These are phyloP conservation scores for Hypericum androsaemum DNA, from an alignment of 345 rosid species.

Conservation along the genomic window DNA sequence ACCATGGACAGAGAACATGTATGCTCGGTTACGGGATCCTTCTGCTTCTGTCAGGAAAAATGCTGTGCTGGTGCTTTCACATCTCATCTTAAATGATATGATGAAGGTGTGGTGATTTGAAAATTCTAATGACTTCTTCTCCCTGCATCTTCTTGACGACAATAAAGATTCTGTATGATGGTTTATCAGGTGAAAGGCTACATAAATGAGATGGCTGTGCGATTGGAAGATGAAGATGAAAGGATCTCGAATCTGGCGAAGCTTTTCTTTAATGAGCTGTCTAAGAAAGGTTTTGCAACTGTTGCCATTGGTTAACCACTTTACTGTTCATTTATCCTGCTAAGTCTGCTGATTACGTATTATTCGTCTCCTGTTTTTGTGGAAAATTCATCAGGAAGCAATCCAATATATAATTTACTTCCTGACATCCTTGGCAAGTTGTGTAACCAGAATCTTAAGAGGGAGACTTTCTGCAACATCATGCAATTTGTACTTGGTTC, in stretches of 20 bases:
- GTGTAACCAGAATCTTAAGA: slow-evolving; percentile 61
- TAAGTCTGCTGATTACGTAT: neutral
- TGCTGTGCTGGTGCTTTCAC: slow-evolving; percentile 96
- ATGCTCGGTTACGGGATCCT: slow-evolving; percentile 65
- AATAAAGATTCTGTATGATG: slow-evolving; percentile 19
- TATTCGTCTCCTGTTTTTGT: neutral
- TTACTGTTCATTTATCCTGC: neutral
- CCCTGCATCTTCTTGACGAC: slow-evolving; percentile 10
- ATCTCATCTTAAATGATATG: slow-evolving; percentile 97
- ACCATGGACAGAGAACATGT: slow-evolving; percentile 97
- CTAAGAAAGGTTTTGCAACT: slow-evolving; percentile 67
- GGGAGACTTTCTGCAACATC: slow-evolving; percentile 73
- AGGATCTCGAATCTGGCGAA: slow-evolving; percentile 87
- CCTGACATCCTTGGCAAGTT: slow-evolving; percentile 89
- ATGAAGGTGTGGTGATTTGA: slow-evolving; percentile 62
- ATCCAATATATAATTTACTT: slow-evolving; percentile 89
- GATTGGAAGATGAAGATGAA: slow-evolving; percentile 79
- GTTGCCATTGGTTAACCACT: neutral
- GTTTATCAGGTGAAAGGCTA: slow-evolving; percentile 81
- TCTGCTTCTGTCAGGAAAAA: slow-evolving; percentile 84
- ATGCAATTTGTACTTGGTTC: slow-evolving; percentile 96
- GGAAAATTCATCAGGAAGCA: slow-evolving; percentile 52
- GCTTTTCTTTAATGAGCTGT: slow-evolving; percentile 81
- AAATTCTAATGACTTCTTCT: slow-evolving; percentile 8
- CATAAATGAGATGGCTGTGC: slow-evolving; percentile 82